Percentiles rank a stretch among this genome's conserved stretches.
Evolutionary conservation across 164 flowering plant species (phyloP).

Genomic region (Sextonia rubra): DNA sequence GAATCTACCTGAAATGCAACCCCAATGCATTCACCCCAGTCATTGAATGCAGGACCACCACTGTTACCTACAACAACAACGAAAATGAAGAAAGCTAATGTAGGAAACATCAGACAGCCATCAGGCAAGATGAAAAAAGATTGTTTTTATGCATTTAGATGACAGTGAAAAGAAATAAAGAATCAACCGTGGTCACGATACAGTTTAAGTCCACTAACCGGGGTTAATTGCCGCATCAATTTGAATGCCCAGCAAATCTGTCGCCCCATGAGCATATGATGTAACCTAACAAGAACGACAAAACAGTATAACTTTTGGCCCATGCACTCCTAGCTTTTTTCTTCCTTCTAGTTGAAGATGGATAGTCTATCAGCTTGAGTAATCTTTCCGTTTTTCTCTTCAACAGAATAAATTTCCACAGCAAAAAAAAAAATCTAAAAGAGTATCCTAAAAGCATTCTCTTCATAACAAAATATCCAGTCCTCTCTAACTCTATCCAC

Average conservation of each 20-base stretch:
- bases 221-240: constrained; percentile 99
- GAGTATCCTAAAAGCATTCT: background rate
- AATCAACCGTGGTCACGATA: background rate
- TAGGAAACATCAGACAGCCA: background rate
- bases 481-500: background rate
- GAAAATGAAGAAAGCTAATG: constrained; percentile 13
- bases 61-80: constrained; percentile 72
- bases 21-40: constrained; percentile 94
- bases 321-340: background rate
- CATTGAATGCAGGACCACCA: constrained; percentile 99
- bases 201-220: constrained; percentile 42
- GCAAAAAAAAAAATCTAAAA: background rate
- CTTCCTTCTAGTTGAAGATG: background rate
- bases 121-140: constrained; percentile 3
- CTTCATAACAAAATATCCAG: background rate
- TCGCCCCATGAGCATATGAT: constrained; percentile 93
- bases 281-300: constrained; percentile 56
- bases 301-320: background rate
- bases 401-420: too few relatives aligned
- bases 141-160: background rate
- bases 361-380: background rate
- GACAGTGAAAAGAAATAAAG: background rate
- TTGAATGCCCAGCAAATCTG: constrained; percentile 94
- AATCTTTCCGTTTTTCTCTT: background rate
- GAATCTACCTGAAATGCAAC: constrained; percentile 93